Evolutionary conservation across 768 basidiomycete species (phyloP).

Genomic region (Rhodotorula kratochvilovae): DNA sequence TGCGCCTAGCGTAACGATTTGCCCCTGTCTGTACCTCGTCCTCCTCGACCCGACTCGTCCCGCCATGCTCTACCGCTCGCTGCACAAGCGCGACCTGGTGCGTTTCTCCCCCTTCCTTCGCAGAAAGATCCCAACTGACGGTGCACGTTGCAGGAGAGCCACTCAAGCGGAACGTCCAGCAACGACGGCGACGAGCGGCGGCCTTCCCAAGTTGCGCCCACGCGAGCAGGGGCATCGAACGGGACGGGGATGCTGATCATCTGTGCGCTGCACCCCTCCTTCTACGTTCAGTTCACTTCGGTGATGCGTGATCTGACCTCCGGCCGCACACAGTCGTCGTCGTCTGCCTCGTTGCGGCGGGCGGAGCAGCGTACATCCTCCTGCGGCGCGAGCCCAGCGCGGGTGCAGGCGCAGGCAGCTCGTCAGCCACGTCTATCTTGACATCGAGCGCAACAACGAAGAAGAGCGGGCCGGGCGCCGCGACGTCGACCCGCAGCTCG

Average conservation of each 20-base stretch:
- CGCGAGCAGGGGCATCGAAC: neutral
- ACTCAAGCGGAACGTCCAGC: neutral
- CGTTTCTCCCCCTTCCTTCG: neutral
- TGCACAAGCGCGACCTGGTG: neutral
- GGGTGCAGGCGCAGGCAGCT: no score
- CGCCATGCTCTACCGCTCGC: neutral
- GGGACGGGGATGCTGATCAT: neutral
- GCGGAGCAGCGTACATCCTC: neutral
- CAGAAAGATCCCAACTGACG: neutral
- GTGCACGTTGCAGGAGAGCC: neutral
- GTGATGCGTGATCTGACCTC: fast-evolving
- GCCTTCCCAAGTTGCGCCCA: neutral
- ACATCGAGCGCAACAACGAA: neutral
- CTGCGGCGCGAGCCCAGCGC: neutral
- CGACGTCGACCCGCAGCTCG: neutral
- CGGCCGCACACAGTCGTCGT: neutral
- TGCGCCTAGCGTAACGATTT: no score
- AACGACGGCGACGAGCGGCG: neutral
- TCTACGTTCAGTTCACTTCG: fast-evolving
- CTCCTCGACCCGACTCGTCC: no score
- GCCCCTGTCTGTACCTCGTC: no score
- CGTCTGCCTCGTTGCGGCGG: neutral
- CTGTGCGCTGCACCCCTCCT: neutral
- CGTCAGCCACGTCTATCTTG: no score
- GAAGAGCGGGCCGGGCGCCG: neutral